Base-by-base conservation (phyloP, 192 early-diverging fungal species). In the Podila horticola region DNA sequence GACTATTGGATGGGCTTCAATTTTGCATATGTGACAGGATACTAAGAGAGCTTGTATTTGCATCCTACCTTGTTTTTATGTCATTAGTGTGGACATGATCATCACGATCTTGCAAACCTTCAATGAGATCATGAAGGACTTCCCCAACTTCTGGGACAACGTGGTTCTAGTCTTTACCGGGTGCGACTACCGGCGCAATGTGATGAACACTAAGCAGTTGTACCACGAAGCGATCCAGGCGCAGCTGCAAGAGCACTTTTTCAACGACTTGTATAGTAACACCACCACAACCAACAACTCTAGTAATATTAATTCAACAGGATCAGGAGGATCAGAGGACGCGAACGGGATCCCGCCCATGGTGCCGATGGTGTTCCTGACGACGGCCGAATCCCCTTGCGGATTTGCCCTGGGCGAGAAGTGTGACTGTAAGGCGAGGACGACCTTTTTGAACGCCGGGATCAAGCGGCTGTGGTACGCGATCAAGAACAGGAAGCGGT, bases 41-140 rank as follows among this genome's bases (percentile, higher is more conserved):
- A n/a, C n/a, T n/a, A n/a, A n/a, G n/a, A n/a, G n/a, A n/a, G n/a
- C n/a, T n/a, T n/a, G n/a, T n/a, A n/a, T n/a, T n/a, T n/a, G n/a
- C 17, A 36, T 55, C 24, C 8, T 58, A 22, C 24, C n/a, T n/a
- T n/a, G n/a, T n/a, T n/a, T 26, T n/a, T 58, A 15, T 58, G 15
- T 58, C 24, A 7, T 58, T 58, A 15, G 77, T 24, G 71, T 81
- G 51, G 77, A 81, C 41, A 81, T 81, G 71, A 73, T 81, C 26
- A 57, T 81, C 11, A 81, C 77, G 30, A 81, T 81, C 22, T 34
- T 81, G 55, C 30, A 60, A 29, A 52, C 77, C 1, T 72, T 73
- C 58, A 81, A 81, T 62, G 77, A 81, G 12, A 81, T 81, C 57
- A 81, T 81, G 77, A 67, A 81, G 66, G 77, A 81, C 0, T 81